Evolutionary conservation across 805 yeast genomes (phyloP).

Genomic region (Sungouiozyma ichnusensis): DNA sequence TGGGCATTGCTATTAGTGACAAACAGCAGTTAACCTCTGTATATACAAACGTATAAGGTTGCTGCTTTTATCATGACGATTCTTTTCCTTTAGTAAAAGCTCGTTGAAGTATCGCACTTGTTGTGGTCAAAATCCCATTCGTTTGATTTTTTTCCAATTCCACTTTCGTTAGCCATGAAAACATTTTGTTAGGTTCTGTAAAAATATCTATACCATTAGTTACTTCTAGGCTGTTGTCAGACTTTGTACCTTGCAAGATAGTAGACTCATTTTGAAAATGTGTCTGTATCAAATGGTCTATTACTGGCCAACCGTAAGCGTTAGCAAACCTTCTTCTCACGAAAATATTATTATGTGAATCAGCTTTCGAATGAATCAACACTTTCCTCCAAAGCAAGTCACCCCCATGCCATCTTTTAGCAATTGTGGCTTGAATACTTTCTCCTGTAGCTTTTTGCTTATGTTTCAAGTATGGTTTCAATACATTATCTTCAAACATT

Average conservation of each 20-base stretch:
- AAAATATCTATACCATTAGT: constrained; percentile 6
- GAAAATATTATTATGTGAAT: constrained; percentile 87
- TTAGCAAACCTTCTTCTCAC: constrained; percentile 81
- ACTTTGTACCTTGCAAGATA: too few species aligned
- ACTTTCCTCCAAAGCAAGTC: constrained; percentile 87
- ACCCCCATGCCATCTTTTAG: constrained; percentile 68
- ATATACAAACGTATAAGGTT: too few species aligned
- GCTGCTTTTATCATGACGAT: not conserved
- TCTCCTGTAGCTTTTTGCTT: constrained; percentile 48
- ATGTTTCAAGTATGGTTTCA: constrained; percentile 6
- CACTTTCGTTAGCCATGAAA: constrained; percentile 5
- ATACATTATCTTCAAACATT: constrained; percentile 19
- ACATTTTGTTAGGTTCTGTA: constrained; percentile 6
- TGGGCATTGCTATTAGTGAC: too few species aligned
- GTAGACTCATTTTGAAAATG: constrained; percentile 54
- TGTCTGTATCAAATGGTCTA: constrained; percentile 49
- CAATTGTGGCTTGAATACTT: constrained; percentile 75
- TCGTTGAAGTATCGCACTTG: constrained; percentile 27
- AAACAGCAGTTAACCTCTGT: too few species aligned
- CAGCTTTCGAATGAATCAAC: constrained; percentile 72
- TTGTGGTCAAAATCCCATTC: constrained; percentile 3
- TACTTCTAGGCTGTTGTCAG: too few species aligned
- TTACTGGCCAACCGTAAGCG: constrained; percentile 77
- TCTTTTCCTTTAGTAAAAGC: constrained; percentile 52
- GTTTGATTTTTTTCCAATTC: not conserved